These are phyloP conservation scores for Cutaneotrichosporon sp. DNA, from an alignment of 1,284 basidiomycete species.

Conservation along the genomic window DNA sequence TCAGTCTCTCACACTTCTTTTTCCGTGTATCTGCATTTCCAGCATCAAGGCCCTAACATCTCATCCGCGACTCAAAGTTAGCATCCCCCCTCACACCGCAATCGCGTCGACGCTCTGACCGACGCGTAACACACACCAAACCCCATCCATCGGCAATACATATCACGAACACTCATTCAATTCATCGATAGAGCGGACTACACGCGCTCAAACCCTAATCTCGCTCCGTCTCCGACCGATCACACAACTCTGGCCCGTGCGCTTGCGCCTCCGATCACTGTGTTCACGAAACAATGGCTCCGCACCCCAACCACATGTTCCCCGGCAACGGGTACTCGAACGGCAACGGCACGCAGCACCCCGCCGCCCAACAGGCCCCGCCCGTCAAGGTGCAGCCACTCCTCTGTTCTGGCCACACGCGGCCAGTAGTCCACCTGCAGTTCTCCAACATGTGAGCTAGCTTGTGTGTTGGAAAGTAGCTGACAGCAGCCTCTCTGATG, in stretches of 20 bases:
- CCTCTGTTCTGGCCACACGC: conserved; percentile 55
- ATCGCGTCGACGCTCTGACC: no score
- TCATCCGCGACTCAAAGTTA: no score
- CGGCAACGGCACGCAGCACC: conserved; percentile 8
- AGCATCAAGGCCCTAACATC: no score
- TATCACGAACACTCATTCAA: no score
- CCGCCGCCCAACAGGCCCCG: conserved; percentile 1
- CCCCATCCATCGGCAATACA: no score
- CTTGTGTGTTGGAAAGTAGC: neutral
- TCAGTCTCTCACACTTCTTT: no score
- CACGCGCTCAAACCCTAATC: no score
- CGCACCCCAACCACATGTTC: conserved; percentile 12
- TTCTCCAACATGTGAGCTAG: conserved; percentile 60
- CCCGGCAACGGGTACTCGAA: conserved; percentile 5
- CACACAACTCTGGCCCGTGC: neutral
- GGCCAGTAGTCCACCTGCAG: conserved; percentile 89
- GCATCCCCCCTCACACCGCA: no score
- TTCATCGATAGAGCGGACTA: no score
- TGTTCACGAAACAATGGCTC: conserved; percentile 9
- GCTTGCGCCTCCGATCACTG: neutral
- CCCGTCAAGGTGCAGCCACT: conserved; percentile 49
- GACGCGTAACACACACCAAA: no score
- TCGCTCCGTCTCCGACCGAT: no score
- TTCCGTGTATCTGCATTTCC: no score
- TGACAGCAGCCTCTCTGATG: conserved; percentile 58